Evolutionary conservation across 805 yeast species (phyloP).

Genomic region (Schwanniomyces polymorphus): DNA sequence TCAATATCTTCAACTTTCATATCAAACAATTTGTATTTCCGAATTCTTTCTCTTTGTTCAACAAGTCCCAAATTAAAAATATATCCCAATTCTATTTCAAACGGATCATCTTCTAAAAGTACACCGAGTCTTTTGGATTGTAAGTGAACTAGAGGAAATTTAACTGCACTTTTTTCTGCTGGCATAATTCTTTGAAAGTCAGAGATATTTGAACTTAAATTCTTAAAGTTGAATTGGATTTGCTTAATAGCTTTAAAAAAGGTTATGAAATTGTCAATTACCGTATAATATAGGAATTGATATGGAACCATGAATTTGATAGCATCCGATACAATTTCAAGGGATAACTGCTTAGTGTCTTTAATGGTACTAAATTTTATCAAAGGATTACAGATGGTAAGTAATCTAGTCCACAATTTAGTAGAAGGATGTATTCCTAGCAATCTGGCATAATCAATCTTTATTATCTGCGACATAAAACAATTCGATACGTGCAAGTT

Average conservation of each 20-base stretch:
- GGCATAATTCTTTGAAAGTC: constrained; percentile 37
- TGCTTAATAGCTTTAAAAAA: constrained; percentile 67
- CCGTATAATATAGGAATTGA: constrained; percentile 68
- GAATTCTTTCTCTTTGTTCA: constrained; percentile 65
- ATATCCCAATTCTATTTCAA: constrained; percentile 70
- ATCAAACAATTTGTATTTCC: constrained; percentile 44
- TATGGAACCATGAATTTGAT: constrained; percentile 66
- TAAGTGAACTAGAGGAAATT: constrained; percentile 59
- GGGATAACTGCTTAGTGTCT: constrained; percentile 9
- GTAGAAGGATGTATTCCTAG: constrained; percentile 54
- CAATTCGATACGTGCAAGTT: constrained; percentile 24
- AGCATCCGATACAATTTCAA: constrained; percentile 27
- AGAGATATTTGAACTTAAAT: constrained; percentile 17
- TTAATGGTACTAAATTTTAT: constrained; percentile 12
- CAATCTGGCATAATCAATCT: constrained; percentile 39
- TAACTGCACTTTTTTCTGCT: constrained; percentile 33
- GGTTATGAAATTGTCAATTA: constrained; percentile 78
- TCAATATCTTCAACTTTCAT: constrained; percentile 18
- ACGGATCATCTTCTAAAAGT: constrained; percentile 84
- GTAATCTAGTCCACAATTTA: constrained; percentile 38
- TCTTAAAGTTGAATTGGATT: constrained; percentile 48
- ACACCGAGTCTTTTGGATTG: constrained; percentile 57
- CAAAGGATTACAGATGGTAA: constrained; percentile 27
- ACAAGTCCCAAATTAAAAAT: constrained; percentile 62
- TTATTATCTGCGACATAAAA: constrained; percentile 24